phyloP scores from a whole-genome alignment of 2,329 filamentous ascomycete species.

The Parafenestella ontariensis region DNA sequence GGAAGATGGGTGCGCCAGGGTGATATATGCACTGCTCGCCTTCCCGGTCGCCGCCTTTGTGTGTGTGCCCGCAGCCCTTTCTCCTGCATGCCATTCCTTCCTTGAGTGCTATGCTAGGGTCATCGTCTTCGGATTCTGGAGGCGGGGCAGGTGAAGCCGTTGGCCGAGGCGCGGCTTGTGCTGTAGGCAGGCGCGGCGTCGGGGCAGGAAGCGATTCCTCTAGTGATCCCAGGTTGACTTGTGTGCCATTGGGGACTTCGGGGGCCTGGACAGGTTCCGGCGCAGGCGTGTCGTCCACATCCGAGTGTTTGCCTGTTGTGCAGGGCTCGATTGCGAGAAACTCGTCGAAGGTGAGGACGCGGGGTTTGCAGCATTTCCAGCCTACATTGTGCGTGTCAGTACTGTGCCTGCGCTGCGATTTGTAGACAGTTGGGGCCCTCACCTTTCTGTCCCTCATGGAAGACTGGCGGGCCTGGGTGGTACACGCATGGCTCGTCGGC shows the following conservation, averaged over 20 bases:
- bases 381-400: slow-evolving; percentile 61
- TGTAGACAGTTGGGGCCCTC: slow-evolving; percentile 4
- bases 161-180: slow-evolving; percentile 35
- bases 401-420: neutral
- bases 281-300: slow-evolving; percentile 74
- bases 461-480: slow-evolving; percentile 88
- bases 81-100: slow-evolving; percentile 79
- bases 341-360: slow-evolving; percentile 96
- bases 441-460: slow-evolving; percentile 99
- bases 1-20: slow-evolving; percentile 90
- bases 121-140: slow-evolving; percentile 79
- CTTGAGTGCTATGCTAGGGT: slow-evolving; percentile 75
- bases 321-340: slow-evolving; percentile 93
- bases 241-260: slow-evolving; percentile 51
- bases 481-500: slow-evolving; percentile 84
- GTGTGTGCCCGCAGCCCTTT: slow-evolving; percentile 73
- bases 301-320: slow-evolving; percentile 90
- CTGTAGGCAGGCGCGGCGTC: slow-evolving; percentile 41
- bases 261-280: slow-evolving; percentile 57
- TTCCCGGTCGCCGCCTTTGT: slow-evolving; percentile 61
- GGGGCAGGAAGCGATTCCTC: slow-evolving; percentile 41
- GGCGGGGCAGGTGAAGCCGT: slow-evolving; percentile 40
- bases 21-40: slow-evolving; percentile 86
- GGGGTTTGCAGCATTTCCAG: slow-evolving; percentile 98
- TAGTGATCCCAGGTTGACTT: slow-evolving; percentile 41